A percentile compares a stretch with the other conserved stretches of the same genome.
phyloP scores from a whole-genome alignment of 352 stramenopile genomes.

The Phytophthora meadii region DNA sequence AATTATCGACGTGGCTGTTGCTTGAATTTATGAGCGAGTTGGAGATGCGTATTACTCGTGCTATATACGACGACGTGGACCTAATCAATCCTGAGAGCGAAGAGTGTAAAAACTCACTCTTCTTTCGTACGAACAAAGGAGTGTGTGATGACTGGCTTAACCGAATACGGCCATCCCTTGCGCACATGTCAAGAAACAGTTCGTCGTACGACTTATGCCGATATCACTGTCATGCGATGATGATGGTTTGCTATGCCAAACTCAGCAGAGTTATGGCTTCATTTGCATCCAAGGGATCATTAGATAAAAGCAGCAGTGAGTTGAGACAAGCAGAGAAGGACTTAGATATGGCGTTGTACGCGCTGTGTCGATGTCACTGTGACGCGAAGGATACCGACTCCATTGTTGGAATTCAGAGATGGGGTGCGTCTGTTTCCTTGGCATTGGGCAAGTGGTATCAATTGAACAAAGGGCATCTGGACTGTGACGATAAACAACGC shows the following conservation, averaged over 20 bases:
- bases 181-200: constrained; percentile 46
- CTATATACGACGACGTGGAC: constrained; percentile 28
- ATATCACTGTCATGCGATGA: constrained; percentile 55
- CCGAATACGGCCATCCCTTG: constrained; percentile 61
- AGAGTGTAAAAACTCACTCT: constrained; percentile 48
- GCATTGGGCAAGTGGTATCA: constrained; percentile 31
- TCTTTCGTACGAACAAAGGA: constrained; percentile 70
- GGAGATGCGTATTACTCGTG: constrained; percentile 53
- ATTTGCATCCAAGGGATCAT: constrained; percentile 14
- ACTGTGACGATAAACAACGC: constrained; percentile 16
- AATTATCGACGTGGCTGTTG: constrained; percentile 46
- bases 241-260: constrained; percentile 45
- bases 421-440: constrained; percentile 44
- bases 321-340: constrained; percentile 44
- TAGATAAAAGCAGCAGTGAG: constrained; percentile 33
- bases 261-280: constrained; percentile 40
- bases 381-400: constrained; percentile 65
- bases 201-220: constrained; percentile 40
- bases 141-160: constrained; percentile 81
- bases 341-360: constrained; percentile 55
- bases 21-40: constrained; percentile 67
- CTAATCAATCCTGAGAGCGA: constrained; percentile 51
- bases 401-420: constrained; percentile 55
- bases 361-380: constrained; percentile 47
- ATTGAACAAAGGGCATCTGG: constrained; percentile 17